A percentile compares a stretch with the other conserved stretches of the same genome.
phyloP scores from a whole-genome alignment of 1,139 yeast genomes.

The Schwanniomyces etchellsii region DNA sequence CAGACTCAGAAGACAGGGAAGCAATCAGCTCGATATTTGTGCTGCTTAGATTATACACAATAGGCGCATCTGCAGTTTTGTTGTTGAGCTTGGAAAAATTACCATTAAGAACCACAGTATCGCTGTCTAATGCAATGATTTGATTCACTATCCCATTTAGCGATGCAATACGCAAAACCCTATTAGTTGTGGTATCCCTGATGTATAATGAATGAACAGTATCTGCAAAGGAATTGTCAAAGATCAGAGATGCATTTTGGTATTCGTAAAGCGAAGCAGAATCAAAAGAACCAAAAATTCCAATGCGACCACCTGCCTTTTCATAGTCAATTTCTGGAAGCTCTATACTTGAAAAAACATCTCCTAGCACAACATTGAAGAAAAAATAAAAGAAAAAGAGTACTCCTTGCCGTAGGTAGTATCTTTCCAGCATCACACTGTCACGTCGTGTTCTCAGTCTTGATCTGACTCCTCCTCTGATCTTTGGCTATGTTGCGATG shows the following conservation, averaged over 20 bases:
- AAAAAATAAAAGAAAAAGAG: slow-evolving; percentile 1
- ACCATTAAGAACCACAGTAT: slow-evolving; percentile 40
- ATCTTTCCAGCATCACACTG: not conserved
- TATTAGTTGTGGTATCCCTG: slow-evolving; percentile 22
- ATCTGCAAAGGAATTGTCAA: slow-evolving; percentile 7
- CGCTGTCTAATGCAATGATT: slow-evolving; percentile 19
- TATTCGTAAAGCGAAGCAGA: slow-evolving; percentile 55
- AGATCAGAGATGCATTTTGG: slow-evolving; percentile 39
- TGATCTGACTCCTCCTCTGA: not conserved
- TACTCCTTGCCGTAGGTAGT: too few relatives aligned
- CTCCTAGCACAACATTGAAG: slow-evolving; percentile 2
- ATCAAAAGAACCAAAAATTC: slow-evolving; percentile 61
- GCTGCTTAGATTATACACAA: slow-evolving; percentile 47
- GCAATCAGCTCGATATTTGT: slow-evolving; percentile 35
- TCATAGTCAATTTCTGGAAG: slow-evolving; percentile 29
- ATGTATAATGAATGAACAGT: slow-evolving; percentile 19
- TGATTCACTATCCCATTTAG: slow-evolving; percentile 31
- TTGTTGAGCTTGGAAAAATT: slow-evolving; percentile 32
- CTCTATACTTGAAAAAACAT: slow-evolving; percentile 9
- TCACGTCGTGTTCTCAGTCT: too few relatives aligned
- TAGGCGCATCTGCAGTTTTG: slow-evolving; percentile 42
- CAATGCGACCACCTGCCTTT: slow-evolving; percentile 39
- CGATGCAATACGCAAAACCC: slow-evolving; percentile 24
- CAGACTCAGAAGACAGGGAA: slow-evolving; percentile 10
- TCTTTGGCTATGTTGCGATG: too few relatives aligned